Evolutionary conservation across 306 rosid genomes (phyloP), one percentile per base, ranked within the genome.

Genomic region (Lathyrus aphaca): DNA sequence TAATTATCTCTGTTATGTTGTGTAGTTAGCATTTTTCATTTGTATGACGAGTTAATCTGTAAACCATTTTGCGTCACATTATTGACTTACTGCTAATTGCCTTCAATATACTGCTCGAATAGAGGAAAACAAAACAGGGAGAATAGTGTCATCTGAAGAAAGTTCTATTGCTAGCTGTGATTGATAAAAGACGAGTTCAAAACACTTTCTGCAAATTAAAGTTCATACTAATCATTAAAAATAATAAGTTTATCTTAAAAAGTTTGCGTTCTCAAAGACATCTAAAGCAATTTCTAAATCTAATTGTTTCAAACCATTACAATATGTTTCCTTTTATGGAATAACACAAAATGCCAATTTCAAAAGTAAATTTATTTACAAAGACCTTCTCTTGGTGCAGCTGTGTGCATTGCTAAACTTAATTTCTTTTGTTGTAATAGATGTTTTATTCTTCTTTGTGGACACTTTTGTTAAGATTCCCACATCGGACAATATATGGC

Each of bases 11-110:
- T 54, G 6, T 56, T 81, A 29, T 53, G 23, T n/a, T 68, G 43
- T 46, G 50, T 38, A 32, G 61, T 65, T 81, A 51, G 46, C 32
- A 17, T 60, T 72, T 67, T 70, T 37, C 54, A 4, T 75, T 49
- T 32, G 17, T 65, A 9, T 18, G 18, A 21, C 25, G 13, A 42
- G 23, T 39, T 65, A 48, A 29, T 64, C 11, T 49, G 21, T 30
- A 15, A 13, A 48, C 54, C 63, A n/a, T 29, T 70, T 32, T 72
- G 51, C 38, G 61, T 66, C 54, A 19, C 55, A 18, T 45, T 68
- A 12, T 61, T 43, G 42, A 66, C 25, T 73, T 19, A 25, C 66
- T 63, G 42, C 23, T 61, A 37, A 55, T 73, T 74, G 64, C 68
- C 53, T 61, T 61, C 49, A 25, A 13, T 49, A 42, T 35, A 25